Conservation (phyloP, 2,329 filamentous ascomycete species). For the Pezicula carpinea region DNA sequence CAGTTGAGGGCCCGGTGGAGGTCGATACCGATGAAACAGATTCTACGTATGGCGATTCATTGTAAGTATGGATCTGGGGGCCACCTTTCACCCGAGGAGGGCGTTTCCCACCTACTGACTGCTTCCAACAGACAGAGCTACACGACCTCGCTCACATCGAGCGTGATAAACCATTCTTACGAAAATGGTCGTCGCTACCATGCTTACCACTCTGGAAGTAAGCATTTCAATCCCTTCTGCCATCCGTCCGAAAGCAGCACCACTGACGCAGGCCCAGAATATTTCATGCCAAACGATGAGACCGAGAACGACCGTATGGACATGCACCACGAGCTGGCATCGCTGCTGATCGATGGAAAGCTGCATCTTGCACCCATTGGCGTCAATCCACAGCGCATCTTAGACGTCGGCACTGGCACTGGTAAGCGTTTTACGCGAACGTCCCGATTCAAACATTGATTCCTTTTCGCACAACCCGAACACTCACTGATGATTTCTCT, state of each 20-base stretch:
- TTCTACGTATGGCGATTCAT: too few species aligned
- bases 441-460: background rate
- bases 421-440: background rate
- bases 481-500: too few species aligned
- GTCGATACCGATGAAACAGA: too few species aligned
- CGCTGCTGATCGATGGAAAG: slow-evolving; percentile 1
- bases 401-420: slow-evolving; percentile 11
- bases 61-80: too few species aligned
- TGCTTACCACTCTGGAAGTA: slow-evolving; percentile 29
- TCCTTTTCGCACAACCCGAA: background rate
- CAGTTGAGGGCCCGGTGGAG: too few species aligned
- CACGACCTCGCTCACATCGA: slow-evolving; percentile 8
- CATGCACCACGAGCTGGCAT: slow-evolving; percentile 6
- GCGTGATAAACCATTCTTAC: slow-evolving; percentile 8
- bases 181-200: slow-evolving; percentile 10
- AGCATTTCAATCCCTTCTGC: too few species aligned
- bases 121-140: background rate
- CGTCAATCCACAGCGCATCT: slow-evolving; percentile 5
- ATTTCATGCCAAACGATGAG: slow-evolving; percentile 8
- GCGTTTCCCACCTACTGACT: too few species aligned
- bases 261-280: too few species aligned
- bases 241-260: too few species aligned
- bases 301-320: slow-evolving; percentile 9
- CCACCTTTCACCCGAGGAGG: too few species aligned
- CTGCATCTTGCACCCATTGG: slow-evolving; percentile 5